Base-by-base conservation (phyloP, 2,329 filamentous ascomycete species). In the Colletotrichum orchidophilum region DNA sequence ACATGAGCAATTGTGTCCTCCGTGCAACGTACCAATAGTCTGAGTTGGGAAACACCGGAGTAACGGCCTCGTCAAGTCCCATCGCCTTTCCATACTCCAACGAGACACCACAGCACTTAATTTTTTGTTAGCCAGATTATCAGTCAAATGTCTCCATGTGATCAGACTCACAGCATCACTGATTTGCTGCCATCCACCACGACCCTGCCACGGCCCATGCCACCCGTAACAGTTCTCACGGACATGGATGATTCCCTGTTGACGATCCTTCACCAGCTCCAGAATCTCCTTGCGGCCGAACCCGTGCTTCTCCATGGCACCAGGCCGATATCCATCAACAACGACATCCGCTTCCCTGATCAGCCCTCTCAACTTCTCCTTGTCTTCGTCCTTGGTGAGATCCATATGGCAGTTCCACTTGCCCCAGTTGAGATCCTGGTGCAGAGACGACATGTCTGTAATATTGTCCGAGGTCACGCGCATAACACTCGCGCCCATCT, bases 161-260 rank as follows among this genome's bases (percentile, higher is more conserved):
- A 6, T 0, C 7, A 4, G 1, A 74, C 76, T 75, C 67, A 81
- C 78, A 3, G 84, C 83, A 74, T 88, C 85, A 33, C 81, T 83
- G 65, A 88, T 87, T 74, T 87, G 85, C 76, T 88, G 87, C 86
- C 86, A 88, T 1, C 86, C 86, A 46, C 79, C 83, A 4, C 86
- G 78, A 33, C 82, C 77, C 9, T 78, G 76, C 83, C 83, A 86
- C 0, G 83, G 83, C 0, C 86, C 87, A 60, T 86, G 74, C 80
- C 82, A 87, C 0, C 87, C 87, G 71, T 87, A 89, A 75, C 85
- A 88, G 73, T 88, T 87, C 77, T 87, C 86, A 3, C 83, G 77
- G 3, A 85, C 82, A 54, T 86, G 82, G 21, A 88, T 80, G 26
- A 87, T 79, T 79, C 69, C 69, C 13, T 64, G 69, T 12, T 67